phyloP scores from a whole-genome alignment of 345 rosid species.

The Hypericum perforatum region DNA sequence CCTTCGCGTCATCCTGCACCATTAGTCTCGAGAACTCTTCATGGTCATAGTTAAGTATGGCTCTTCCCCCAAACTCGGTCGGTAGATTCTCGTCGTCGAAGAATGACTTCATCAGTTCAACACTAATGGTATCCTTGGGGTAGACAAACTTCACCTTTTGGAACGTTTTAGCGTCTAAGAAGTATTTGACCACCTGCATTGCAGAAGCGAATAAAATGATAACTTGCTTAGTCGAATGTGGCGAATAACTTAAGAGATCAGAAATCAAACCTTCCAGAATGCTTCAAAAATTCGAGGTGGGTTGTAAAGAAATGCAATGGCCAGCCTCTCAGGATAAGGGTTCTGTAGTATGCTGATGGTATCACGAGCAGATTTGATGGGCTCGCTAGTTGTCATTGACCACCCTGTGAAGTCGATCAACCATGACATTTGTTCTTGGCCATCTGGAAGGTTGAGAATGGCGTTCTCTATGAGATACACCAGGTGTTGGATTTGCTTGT shows the following conservation, averaged over 20 bases:
- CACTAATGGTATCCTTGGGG: conserved; percentile 72
- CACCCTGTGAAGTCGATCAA: conserved; percentile 88
- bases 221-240: background rate
- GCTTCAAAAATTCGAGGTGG: conserved; percentile 94
- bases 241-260: background rate
- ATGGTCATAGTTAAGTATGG: conserved; percentile 59
- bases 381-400: conserved; percentile 61
- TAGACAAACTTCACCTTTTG: conserved; percentile 89
- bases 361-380: conserved; percentile 77
- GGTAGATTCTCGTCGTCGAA: conserved; percentile 83
- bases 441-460: conserved; percentile 74
- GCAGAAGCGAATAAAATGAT: background rate
- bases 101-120: conserved; percentile 60
- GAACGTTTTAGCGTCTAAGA: conserved; percentile 74
- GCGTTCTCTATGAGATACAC: conserved; percentile 92
- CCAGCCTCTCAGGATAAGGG: conserved; percentile 94
- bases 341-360: conserved; percentile 58
- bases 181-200: conserved; percentile 74
- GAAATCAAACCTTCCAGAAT: conserved; percentile 81
- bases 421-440: conserved; percentile 91
- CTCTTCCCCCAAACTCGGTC: conserved; percentile 73
- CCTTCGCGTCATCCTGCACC: conserved; percentile 60
- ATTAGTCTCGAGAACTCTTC: conserved; percentile 76
- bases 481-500: conserved; percentile 63
- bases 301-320: conserved; percentile 77